Conservation (phyloP, 139 green algal genomes). For the Klebsormidium nitens region DNA sequence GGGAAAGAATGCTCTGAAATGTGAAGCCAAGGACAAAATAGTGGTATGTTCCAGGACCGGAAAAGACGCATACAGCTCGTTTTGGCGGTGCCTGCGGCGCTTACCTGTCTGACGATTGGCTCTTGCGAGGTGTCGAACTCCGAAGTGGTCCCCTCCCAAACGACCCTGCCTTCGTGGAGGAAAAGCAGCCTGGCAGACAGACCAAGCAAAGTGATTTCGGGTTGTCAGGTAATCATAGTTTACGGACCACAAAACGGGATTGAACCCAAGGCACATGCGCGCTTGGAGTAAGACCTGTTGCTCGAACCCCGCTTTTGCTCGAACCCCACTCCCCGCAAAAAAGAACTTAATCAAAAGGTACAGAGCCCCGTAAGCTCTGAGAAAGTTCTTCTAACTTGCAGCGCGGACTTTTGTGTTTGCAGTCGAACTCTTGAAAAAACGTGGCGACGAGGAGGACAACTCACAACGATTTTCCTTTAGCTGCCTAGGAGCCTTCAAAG, state of each 20-base stretch:
- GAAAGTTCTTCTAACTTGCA: background rate
- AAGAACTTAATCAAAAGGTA: slow-evolving; percentile 3
- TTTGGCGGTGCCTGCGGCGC: slow-evolving; percentile 57
- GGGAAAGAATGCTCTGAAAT: slow-evolving; percentile 1
- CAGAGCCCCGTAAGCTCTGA: background rate
- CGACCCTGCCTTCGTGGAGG: slow-evolving; percentile 87
- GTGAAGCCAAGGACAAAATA: background rate
- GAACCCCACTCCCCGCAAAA: no score
- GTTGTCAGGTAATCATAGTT: no score
- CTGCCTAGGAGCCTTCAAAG: no score
- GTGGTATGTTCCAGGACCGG: no score
- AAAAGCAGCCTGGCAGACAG: slow-evolving; percentile 76
- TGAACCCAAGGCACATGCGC: background rate
- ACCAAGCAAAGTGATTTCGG: no score
- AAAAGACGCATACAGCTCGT: no score
- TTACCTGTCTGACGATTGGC: slow-evolving; percentile 93
- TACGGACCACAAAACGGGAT: slow-evolving; percentile 2
- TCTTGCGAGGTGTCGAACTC: slow-evolving; percentile 93
- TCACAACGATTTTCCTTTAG: no score
- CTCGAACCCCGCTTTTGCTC: no score
- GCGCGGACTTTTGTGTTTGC: no score
- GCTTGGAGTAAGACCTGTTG: slow-evolving; percentile 4
- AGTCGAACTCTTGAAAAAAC: no score
- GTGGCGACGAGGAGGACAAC: no score
- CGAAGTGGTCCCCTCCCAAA: slow-evolving; percentile 81